Evolutionary conservation across 2,329 filamentous ascomycete genomes (phyloP).

Genomic region (Hypoxylon sp.): DNA sequence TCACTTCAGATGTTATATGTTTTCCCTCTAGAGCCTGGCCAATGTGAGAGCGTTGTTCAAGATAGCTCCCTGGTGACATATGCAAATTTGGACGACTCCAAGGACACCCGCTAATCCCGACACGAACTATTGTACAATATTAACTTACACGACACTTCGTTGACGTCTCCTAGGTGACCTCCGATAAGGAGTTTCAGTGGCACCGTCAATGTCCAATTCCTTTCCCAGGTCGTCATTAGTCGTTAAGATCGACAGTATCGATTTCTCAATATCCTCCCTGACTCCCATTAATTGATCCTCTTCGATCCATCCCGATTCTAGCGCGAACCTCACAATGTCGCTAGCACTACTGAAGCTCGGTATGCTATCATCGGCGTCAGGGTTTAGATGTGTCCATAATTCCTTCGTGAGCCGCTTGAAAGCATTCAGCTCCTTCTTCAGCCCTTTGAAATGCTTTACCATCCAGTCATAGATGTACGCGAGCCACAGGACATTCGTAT

Average conservation of each 20-base stretch:
- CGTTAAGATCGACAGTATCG: conserved; percentile 53
- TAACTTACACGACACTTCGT: conserved; percentile 23
- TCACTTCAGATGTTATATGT: neutral
- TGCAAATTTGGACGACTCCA: conserved; percentile 5
- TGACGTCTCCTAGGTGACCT: conserved; percentile 49
- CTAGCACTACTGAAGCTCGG: conserved; percentile 69
- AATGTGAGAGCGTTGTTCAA: neutral
- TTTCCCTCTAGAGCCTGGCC: neutral
- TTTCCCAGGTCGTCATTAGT: conserved; percentile 33
- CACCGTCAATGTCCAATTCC: conserved; percentile 21
- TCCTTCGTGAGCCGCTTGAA: conserved; percentile 67
- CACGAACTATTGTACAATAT: conserved; percentile 12
- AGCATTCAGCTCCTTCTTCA: conserved; percentile 60
- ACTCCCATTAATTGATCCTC: conserved; percentile 65
- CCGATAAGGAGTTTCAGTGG: conserved; percentile 39
- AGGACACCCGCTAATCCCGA: conserved; percentile 9
- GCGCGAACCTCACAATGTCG: conserved; percentile 70
- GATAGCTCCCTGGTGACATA: neutral
- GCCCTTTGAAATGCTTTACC: conserved; percentile 62
- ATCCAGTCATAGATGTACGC: conserved; percentile 73
- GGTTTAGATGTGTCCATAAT: conserved; percentile 68
- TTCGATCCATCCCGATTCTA: conserved; percentile 71
- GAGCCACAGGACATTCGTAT: conserved; percentile 77
- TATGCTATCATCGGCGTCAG: conserved; percentile 62
- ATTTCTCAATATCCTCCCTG: conserved; percentile 52